Conservation (phyloP, 768 basidiomycete species). For the Arthromyces matolae region DNA sequence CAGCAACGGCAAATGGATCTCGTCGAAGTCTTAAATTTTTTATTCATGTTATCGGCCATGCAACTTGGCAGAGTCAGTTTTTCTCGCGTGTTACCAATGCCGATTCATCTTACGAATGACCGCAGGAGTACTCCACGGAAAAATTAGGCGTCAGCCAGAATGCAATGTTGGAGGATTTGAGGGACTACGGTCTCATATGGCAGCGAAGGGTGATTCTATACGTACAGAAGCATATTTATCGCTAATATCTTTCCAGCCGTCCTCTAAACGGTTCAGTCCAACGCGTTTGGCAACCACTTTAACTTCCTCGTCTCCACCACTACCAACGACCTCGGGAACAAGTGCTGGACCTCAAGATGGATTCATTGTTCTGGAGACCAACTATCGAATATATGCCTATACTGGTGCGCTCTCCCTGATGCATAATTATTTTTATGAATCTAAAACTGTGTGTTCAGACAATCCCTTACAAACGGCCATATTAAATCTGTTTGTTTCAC, state of each 20-base stretch:
- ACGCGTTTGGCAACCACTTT: slow-evolving; percentile 93
- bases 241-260: slow-evolving; percentile 39
- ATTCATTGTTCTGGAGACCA: slow-evolving; percentile 96
- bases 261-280: slow-evolving; percentile 83
- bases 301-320: slow-evolving; percentile 83
- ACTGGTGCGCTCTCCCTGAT: slow-evolving; percentile 55
- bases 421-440: slow-evolving; percentile 18
- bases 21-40: slow-evolving; percentile 88
- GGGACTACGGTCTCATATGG: slow-evolving; percentile 93
- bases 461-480: slow-evolving; percentile 97
- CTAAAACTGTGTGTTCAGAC: slow-evolving; percentile 44
- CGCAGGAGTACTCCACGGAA: slow-evolving; percentile 88
- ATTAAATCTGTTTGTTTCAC: slow-evolving; percentile 85
- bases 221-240: slow-evolving; percentile 16
- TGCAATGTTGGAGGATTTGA: slow-evolving; percentile 87
- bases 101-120: not conserved
- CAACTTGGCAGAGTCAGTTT: slow-evolving; percentile 79
- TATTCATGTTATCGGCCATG: slow-evolving; percentile 97
- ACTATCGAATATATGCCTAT: slow-evolving; percentile 97
- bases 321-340: slow-evolving; percentile 60
- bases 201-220: slow-evolving; percentile 58
- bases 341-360: slow-evolving; percentile 68
- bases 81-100: not conserved
- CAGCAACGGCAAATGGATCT: slow-evolving; percentile 89
- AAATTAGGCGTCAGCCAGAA: slow-evolving; percentile 73